phyloP scores from a whole-genome alignment of 2,329 filamentous ascomycete species.

The Talaromyces islandicus region DNA sequence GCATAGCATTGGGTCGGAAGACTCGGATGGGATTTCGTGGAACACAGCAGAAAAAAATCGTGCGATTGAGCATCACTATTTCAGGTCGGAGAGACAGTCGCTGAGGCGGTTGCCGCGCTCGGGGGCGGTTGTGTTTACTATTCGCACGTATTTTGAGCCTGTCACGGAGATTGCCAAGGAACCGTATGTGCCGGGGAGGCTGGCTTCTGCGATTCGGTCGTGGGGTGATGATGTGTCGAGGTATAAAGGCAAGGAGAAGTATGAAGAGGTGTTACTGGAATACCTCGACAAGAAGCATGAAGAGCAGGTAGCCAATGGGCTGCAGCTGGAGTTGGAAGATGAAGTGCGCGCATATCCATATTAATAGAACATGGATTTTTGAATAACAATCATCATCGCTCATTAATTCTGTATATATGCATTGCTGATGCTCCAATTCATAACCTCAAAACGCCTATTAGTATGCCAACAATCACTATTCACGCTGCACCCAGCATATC shows the following conservation, averaged over 20 bases:
- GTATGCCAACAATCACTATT: background rate
- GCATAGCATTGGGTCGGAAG: constrained; percentile 67
- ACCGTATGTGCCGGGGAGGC: constrained; percentile 68
- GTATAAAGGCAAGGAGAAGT: constrained; percentile 75
- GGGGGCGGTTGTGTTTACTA: constrained; percentile 64
- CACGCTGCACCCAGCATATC: constrained; percentile 5
- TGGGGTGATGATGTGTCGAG: constrained; percentile 71
- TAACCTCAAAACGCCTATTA: background rate
- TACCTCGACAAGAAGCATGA: constrained; percentile 69
- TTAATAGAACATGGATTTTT: constrained; percentile 15
- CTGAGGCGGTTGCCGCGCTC: constrained; percentile 56
- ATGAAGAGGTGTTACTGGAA: constrained; percentile 65
- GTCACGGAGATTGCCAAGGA: constrained; percentile 63
- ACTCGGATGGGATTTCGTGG: constrained; percentile 61
- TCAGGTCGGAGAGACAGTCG: constrained; percentile 70
- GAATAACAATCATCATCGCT: background rate
- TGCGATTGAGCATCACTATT: constrained; percentile 67
- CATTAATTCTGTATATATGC: background rate
- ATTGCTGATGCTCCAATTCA: background rate
- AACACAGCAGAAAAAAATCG: constrained; percentile 68
- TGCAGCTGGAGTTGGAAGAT: constrained; percentile 58
- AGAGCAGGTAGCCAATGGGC: constrained; percentile 63
- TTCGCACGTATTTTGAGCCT: constrained; percentile 73
- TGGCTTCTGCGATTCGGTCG: constrained; percentile 72
- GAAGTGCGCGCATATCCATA: constrained; percentile 59